Conservation (phyloP, 306 rosid genomes). For the Castanea mollissima region DNA sequence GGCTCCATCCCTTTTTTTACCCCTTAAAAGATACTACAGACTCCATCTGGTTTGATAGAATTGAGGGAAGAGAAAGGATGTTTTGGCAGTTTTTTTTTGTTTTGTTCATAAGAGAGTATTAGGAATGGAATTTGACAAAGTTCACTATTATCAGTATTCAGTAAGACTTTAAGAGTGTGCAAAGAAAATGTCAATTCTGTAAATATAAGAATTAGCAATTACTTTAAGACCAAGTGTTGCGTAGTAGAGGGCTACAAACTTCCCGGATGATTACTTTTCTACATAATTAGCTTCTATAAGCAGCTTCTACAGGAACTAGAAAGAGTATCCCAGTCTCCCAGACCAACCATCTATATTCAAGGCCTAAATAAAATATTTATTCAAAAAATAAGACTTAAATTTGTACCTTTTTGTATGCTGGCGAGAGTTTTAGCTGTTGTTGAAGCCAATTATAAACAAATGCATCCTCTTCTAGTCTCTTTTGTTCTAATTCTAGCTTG, state of each 20-base stretch:
- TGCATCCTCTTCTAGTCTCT: slow-evolving; percentile 87
- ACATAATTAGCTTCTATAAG: background rate
- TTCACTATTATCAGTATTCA: background rate
- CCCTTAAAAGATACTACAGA: background rate
- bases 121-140: background rate
- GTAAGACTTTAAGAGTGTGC: background rate
- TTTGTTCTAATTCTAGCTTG: slow-evolving; percentile 81
- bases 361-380: background rate
- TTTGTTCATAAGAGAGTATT: background rate
- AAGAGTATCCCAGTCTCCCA: background rate
- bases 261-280: background rate
- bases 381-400: background rate
- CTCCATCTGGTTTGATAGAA: background rate
- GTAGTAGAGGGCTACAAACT: background rate
- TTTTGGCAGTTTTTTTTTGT: background rate
- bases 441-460: slow-evolving; percentile 85
- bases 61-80: background rate
- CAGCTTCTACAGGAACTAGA: background rate
- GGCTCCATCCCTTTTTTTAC: too few species aligned
- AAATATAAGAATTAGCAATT: background rate
- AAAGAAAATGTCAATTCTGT: background rate
- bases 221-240: background rate
- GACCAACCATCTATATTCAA: background rate
- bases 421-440: slow-evolving; percentile 90
- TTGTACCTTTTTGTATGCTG: slow-evolving; percentile 83